Evolutionary conservation across 352 stramenopile species (phyloP).

Genomic region (Globisporangium abappressorium): DNA sequence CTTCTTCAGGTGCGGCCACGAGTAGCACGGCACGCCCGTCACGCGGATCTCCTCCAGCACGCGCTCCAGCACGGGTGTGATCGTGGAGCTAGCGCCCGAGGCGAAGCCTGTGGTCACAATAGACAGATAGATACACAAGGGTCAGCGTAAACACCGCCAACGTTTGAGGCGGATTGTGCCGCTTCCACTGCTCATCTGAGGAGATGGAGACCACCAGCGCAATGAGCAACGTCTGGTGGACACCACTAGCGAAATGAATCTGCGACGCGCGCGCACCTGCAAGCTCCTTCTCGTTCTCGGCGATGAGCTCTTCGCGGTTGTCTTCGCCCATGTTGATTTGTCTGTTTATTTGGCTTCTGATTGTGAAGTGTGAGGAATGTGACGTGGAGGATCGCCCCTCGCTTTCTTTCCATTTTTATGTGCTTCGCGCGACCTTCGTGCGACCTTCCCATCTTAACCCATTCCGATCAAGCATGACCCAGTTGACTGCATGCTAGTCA

Average conservation of each 20-base stretch:
- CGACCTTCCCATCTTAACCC: conserved; percentile 1
- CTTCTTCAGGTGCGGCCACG: conserved; percentile 66
- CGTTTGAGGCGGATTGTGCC: background rate
- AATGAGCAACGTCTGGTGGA: background rate
- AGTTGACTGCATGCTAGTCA: background rate
- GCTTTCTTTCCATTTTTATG: conserved; percentile 15
- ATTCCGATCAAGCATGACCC: background rate
- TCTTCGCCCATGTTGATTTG: conserved; percentile 4
- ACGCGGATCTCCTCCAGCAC: conserved; percentile 67
- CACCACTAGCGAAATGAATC: background rate
- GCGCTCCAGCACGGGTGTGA: conserved; percentile 49
- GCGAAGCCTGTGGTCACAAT: conserved; percentile 41
- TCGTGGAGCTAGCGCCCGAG: conserved; percentile 34
- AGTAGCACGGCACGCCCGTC: conserved; percentile 70
- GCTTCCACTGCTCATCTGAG: background rate
- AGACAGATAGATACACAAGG: background rate
- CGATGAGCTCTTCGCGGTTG: conserved; percentile 46
- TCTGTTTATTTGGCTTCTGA: background rate
- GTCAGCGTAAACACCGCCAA: background rate
- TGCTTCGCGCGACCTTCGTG: conserved; percentile 9
- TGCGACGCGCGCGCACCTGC: conserved; percentile 30
- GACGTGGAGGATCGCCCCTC: conserved; percentile 1
- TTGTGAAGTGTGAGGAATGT: conserved; percentile 8
- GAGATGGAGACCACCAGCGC: background rate
- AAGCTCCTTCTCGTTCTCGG: conserved; percentile 68